Evolutionary conservation across 768 basidiomycete species (phyloP).

Genomic region (Phaeotremella skinneri): DNA sequence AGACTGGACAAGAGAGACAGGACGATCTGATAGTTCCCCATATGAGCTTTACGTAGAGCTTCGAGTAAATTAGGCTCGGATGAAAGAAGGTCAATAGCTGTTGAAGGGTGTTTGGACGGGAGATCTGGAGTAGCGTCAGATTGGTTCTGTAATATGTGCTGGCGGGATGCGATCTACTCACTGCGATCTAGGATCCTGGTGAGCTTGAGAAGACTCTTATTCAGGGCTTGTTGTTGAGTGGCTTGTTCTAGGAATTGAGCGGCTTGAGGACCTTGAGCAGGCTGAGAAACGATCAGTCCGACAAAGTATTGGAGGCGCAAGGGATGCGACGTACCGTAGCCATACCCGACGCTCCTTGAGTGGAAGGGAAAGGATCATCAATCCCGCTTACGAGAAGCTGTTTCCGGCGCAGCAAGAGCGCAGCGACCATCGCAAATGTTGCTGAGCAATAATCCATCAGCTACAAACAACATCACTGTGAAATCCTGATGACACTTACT

Average conservation of each 20-base stretch:
- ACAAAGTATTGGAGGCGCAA: not conserved
- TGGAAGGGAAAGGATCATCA: slow-evolving; percentile 69
- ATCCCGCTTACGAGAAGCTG: slow-evolving; percentile 65
- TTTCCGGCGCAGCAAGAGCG: slow-evolving; percentile 76
- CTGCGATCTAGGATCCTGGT: slow-evolving; percentile 50
- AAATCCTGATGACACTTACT: slow-evolving; percentile 28
- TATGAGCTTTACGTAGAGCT: slow-evolving; percentile 80
- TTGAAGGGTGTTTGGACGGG: slow-evolving; percentile 65
- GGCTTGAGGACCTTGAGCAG: slow-evolving; percentile 40
- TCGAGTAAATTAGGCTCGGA: slow-evolving; percentile 76
- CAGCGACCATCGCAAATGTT: slow-evolving; percentile 96
- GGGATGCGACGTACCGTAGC: slow-evolving; percentile 33
- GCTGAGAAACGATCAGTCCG: slow-evolving; percentile 12
- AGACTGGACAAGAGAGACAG: slow-evolving; percentile 89
- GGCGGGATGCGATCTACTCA: too few relatives aligned
- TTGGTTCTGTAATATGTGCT: too few relatives aligned
- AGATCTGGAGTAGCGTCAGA: slow-evolving; percentile 57
- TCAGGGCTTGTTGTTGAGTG: slow-evolving; percentile 48
- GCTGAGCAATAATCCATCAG: slow-evolving; percentile 53
- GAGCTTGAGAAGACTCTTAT: slow-evolving; percentile 50
- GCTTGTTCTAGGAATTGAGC: slow-evolving; percentile 49
- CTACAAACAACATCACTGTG: not conserved
- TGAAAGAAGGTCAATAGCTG: slow-evolving; percentile 80
- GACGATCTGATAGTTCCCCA: slow-evolving; percentile 88
- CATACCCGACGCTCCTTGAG: slow-evolving; percentile 38